Conservation (phyloP, 2,329 filamentous ascomycete genomes). For the Alternaria gansuensis region DNA sequence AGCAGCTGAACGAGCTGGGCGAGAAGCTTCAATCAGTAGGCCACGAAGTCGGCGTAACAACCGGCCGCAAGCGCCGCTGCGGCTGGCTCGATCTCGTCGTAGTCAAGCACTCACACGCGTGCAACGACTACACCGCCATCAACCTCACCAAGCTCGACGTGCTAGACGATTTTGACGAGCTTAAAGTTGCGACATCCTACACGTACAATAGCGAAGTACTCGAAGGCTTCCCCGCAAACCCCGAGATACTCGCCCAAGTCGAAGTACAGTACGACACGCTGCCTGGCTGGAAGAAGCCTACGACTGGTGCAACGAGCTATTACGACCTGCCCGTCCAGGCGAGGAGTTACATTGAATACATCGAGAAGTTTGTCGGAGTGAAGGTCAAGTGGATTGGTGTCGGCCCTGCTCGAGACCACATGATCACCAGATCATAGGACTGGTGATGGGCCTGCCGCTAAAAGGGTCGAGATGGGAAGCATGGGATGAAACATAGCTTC, state of each 20-base stretch:
- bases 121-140: slow-evolving; percentile 73
- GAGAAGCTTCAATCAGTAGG: slow-evolving; percentile 66
- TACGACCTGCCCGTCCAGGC: slow-evolving; percentile 71
- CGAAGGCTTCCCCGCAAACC: slow-evolving; percentile 72
- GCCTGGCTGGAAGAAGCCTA: slow-evolving; percentile 73
- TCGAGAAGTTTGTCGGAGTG: slow-evolving; percentile 72
- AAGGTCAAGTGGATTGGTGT: slow-evolving; percentile 73
- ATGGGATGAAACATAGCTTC: neutral
- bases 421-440: slow-evolving; percentile 62
- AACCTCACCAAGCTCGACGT: slow-evolving; percentile 75
- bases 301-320: slow-evolving; percentile 67
- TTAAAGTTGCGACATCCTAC: slow-evolving; percentile 80
- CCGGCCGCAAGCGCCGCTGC: slow-evolving; percentile 68
- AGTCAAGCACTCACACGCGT: slow-evolving; percentile 69
- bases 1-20: slow-evolving; percentile 67
- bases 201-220: slow-evolving; percentile 64
- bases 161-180: slow-evolving; percentile 75
- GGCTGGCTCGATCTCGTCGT: slow-evolving; percentile 75
- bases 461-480: neutral
- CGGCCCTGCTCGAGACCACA: slow-evolving; percentile 70
- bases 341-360: slow-evolving; percentile 71
- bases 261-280: slow-evolving; percentile 74
- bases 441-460: neutral
- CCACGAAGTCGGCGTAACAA: slow-evolving; percentile 65
- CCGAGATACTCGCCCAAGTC: slow-evolving; percentile 64